Conservation (phyloP, 306 rosid species). For the Lotus japonicus region DNA sequence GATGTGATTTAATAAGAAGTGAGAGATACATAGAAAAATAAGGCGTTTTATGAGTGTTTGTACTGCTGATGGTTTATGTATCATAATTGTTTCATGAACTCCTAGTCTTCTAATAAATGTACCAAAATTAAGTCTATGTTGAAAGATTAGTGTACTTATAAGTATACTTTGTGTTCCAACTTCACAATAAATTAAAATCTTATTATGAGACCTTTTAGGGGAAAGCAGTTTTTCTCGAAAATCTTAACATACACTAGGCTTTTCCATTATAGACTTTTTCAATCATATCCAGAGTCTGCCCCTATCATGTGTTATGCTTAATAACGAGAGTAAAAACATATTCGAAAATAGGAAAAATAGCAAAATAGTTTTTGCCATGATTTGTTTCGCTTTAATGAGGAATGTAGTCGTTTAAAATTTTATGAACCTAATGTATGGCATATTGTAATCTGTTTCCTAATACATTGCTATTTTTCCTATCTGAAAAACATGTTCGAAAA, state of each 20-base stretch:
- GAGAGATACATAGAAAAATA: no score
- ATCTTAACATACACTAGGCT: not conserved
- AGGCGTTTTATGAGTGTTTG: no score
- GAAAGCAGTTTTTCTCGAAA: not conserved
- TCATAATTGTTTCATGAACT: not conserved
- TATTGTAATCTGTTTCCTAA: constrained; percentile 10
- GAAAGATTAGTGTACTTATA: not conserved
- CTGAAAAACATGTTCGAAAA: no score
- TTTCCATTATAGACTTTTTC: not conserved
- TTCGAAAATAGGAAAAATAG: no score
- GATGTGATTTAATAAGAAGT: not conserved
- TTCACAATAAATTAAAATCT: not conserved
- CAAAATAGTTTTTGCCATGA: no score
- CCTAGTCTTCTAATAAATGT: not conserved
- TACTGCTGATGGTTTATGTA: constrained; percentile 11
- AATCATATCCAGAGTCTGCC: not conserved
- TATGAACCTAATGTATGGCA: constrained; percentile 11
- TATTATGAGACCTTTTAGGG: not conserved
- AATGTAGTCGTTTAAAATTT: constrained; percentile 10
- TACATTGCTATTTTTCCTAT: constrained; percentile 4
- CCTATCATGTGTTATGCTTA: no score
- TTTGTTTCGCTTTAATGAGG: constrained; percentile 15
- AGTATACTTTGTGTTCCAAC: not conserved
- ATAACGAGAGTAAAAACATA: no score
- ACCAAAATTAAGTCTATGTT: not conserved